Conservation (phyloP, 1,139 yeast species). For the Wickerhamiella pararugosa region DNA sequence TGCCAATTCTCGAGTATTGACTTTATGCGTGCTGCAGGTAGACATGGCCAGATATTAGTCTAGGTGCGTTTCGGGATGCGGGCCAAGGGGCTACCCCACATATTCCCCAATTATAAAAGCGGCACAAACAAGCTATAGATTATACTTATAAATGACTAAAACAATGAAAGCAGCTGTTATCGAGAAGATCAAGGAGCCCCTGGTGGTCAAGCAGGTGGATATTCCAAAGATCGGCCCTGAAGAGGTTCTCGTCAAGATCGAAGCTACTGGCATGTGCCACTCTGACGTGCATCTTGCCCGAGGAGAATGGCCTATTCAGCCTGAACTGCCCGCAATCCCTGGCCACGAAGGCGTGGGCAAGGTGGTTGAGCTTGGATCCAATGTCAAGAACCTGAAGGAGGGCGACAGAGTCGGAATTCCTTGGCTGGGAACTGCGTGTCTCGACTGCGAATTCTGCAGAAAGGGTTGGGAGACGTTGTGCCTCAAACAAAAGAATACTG, state of each 20-base stretch:
- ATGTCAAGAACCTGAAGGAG: constrained; percentile 42
- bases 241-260: constrained; percentile 46
- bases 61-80: too few species aligned
- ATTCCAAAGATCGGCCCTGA: constrained; percentile 18
- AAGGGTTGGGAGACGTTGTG: constrained; percentile 62
- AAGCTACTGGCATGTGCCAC: constrained; percentile 28
- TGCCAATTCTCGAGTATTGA: too few species aligned
- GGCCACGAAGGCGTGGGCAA: constrained; percentile 73
- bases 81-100: too few species aligned
- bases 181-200: too few species aligned
- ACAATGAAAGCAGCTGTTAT: too few species aligned
- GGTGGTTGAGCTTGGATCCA: constrained; percentile 47
- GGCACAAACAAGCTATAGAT: too few species aligned
- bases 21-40: too few species aligned
- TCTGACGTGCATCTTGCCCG: constrained; percentile 49
- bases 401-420: constrained; percentile 80
- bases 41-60: too few species aligned
- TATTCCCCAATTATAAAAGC: too few species aligned
- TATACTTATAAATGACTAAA: too few species aligned
- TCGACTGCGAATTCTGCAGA: constrained; percentile 58
- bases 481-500: constrained; percentile 40
- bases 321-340: constrained; percentile 48
- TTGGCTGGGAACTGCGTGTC: constrained; percentile 61
- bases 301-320: constrained; percentile 48
- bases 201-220: too few species aligned